These are phyloP conservation scores for Chlorencoelia australis DNA, from an alignment of 2,329 filamentous ascomycete species.

Conservation along the genomic window DNA sequence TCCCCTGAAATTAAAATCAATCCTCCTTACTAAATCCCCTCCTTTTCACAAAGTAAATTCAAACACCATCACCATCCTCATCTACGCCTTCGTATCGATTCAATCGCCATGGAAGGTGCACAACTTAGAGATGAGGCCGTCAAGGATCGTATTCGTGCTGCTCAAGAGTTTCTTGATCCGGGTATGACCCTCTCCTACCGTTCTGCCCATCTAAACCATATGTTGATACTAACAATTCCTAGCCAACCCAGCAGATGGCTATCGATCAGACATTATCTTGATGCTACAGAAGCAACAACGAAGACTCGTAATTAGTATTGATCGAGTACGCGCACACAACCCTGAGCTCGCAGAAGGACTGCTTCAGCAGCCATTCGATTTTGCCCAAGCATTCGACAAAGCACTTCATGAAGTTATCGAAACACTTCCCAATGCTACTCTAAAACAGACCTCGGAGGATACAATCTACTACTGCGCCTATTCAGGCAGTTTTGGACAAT, in stretches of 20 bases:
- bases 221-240: not conserved
- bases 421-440: slow-evolving; percentile 64
- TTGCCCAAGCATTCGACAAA: slow-evolving; percentile 75
- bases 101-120: slow-evolving; percentile 63
- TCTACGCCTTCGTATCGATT: too few relatives aligned
- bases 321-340: slow-evolving; percentile 85
- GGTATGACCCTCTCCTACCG: slow-evolving; percentile 44
- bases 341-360: slow-evolving; percentile 69
- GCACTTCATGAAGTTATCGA: slow-evolving; percentile 84
- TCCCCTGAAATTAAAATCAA: too few relatives aligned
- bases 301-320: slow-evolving; percentile 64
- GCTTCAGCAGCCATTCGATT: slow-evolving; percentile 81
- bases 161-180: slow-evolving; percentile 90
- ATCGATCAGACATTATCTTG: slow-evolving; percentile 77
- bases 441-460: slow-evolving; percentile 68
- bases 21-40: too few relatives aligned
- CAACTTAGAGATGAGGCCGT: slow-evolving; percentile 78
- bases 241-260: slow-evolving; percentile 42
- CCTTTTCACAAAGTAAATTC: too few relatives aligned
- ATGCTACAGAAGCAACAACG: slow-evolving; percentile 61
- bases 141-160: slow-evolving; percentile 72
- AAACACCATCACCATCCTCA: too few relatives aligned
- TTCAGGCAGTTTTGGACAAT: slow-evolving; percentile 90
- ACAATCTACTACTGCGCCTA: slow-evolving; percentile 94
- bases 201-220: slow-evolving; percentile 16